Conservation (phyloP, 2,329 filamentous ascomycete genomes). For the Diatrype stigma region DNA sequence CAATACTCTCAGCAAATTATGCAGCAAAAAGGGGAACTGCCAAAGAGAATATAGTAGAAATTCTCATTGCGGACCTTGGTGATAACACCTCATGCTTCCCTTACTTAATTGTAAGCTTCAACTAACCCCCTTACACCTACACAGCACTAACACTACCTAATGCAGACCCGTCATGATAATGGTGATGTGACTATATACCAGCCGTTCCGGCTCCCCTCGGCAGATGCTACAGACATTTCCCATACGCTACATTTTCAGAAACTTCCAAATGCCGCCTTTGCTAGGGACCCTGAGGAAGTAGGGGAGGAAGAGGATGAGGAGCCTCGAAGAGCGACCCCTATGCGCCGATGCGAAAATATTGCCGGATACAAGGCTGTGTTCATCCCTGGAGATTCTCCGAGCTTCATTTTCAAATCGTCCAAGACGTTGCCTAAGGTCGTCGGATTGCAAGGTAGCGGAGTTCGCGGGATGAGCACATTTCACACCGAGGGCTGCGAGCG, state of each 20-base stretch:
- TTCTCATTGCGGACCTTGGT: conserved; percentile 80
- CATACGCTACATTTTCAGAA: conserved; percentile 72
- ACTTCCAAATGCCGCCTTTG: conserved; percentile 62
- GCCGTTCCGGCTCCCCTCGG: conserved; percentile 56
- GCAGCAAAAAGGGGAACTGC: conserved; percentile 64
- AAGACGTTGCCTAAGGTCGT: conserved; percentile 73
- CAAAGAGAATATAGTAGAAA: conserved; percentile 71
- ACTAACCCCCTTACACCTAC: not conserved
- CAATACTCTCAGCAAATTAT: conserved; percentile 69
- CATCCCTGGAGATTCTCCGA: conserved; percentile 73
- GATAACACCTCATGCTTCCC: conserved; percentile 66
- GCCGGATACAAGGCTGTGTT: conserved; percentile 79
- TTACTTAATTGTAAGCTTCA: conserved; percentile 72
- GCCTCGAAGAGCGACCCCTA: conserved; percentile 44
- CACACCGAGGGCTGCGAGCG: conserved; percentile 72
- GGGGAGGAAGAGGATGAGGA: conserved; percentile 48
- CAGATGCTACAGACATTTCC: conserved; percentile 41
- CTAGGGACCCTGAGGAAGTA: conserved; percentile 48
- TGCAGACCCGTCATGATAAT: conserved; percentile 67
- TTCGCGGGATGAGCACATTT: conserved; percentile 70
- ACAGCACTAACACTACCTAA: not conserved
- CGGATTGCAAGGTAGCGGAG: conserved; percentile 63
- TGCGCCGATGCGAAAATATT: conserved; percentile 60
- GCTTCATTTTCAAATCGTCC: conserved; percentile 77
- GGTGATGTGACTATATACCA: conserved; percentile 88